A percentile compares a stretch with the other conserved stretches of the same genome.
phyloP scores from a whole-genome alignment of 768 basidiomycete genomes.

The Daedaleopsis nitida region DNA sequence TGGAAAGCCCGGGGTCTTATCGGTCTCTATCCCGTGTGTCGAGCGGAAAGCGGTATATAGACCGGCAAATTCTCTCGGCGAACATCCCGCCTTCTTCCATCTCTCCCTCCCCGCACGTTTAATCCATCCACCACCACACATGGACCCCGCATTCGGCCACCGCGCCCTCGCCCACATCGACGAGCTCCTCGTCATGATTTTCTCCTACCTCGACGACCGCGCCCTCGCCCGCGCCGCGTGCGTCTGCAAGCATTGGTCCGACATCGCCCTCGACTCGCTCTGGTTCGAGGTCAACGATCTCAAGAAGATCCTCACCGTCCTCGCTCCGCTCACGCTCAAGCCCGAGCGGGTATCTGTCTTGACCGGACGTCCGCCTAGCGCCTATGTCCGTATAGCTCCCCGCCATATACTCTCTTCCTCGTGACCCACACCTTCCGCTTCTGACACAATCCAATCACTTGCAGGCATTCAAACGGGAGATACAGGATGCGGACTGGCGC shows the following conservation, averaged over 20 bases:
- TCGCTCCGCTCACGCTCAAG: conserved; percentile 45
- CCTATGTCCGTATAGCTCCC: conserved; percentile 14
- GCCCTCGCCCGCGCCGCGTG: conserved; percentile 36
- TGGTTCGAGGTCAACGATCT: conserved; percentile 59
- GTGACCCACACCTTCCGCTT: too few relatives aligned
- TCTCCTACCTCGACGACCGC: conserved; percentile 26
- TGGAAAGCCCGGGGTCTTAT: conserved; percentile 22
- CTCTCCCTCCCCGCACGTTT: conserved; percentile 3
- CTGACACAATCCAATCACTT: not conserved
- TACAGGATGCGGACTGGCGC: conserved; percentile 55
- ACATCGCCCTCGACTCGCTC: conserved; percentile 55
- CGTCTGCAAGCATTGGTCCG: conserved; percentile 61
- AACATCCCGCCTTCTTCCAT: conserved; percentile 3
- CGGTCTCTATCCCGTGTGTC: conserved; percentile 19
- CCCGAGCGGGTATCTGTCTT: conserved; percentile 13
- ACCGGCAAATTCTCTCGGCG: conserved; percentile 19
- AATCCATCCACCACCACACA: not conserved
- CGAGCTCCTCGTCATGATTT: conserved; percentile 28
- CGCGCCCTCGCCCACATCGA: conserved; percentile 17
- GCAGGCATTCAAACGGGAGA: conserved; percentile 30
- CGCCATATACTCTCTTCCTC: not conserved
- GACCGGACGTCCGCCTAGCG: conserved; percentile 1
- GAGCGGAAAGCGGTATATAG: conserved; percentile 20
- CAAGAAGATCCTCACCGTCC: conserved; percentile 46
- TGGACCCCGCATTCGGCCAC: conserved; percentile 3